These are phyloP conservation scores for Fusarium abutilonis DNA, from an alignment of 2,329 filamentous ascomycete species.

Conservation along the genomic window DNA sequence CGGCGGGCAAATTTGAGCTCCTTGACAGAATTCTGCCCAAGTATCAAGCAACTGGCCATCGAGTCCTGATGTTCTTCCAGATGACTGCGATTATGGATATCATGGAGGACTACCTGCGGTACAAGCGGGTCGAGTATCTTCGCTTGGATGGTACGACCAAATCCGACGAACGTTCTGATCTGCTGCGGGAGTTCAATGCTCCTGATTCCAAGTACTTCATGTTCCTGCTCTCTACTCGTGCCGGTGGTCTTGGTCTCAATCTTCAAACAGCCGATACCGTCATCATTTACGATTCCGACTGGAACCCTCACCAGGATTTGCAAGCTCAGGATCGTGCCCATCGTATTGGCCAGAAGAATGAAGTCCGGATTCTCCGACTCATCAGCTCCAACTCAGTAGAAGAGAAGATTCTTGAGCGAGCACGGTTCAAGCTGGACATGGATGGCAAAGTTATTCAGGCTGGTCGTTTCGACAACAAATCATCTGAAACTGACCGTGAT, in stretches of 20 bases:
- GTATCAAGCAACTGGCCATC: slow-evolving; percentile 89
- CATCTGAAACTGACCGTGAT: slow-evolving; percentile 96
- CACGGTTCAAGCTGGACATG: slow-evolving; percentile 98
- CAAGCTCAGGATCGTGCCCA: slow-evolving; percentile 99
- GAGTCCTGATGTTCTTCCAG: slow-evolving; percentile 99
- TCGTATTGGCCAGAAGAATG: slow-evolving; percentile 99
- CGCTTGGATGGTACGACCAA: slow-evolving; percentile 97
- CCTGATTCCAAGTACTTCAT: slow-evolving; percentile 94
- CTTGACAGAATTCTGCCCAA: slow-evolving; percentile 93
- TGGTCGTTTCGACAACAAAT: slow-evolving; percentile 99
- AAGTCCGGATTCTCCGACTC: slow-evolving; percentile 93
- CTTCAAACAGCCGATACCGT: slow-evolving; percentile 98
- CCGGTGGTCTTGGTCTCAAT: slow-evolving; percentile 96
- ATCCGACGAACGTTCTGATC: slow-evolving; percentile 92
- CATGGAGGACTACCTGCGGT: slow-evolving; percentile 96
- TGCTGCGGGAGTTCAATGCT: slow-evolving; percentile 88
- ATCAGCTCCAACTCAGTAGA: slow-evolving; percentile 98
- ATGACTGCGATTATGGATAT: slow-evolving; percentile 99
- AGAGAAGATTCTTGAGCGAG: slow-evolving; percentile 97
- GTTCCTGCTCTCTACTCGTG: slow-evolving; percentile 97
- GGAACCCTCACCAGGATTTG: slow-evolving; percentile 99
- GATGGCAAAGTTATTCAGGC: slow-evolving; percentile 99
- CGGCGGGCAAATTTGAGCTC: slow-evolving; percentile 95
- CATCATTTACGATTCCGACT: slow-evolving; percentile 99
- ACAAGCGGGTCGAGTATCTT: slow-evolving; percentile 84